Evolutionary conservation across 2,329 filamentous ascomycete genomes (phyloP).

Genomic region (Penicillium fuscoglaucum): DNA sequence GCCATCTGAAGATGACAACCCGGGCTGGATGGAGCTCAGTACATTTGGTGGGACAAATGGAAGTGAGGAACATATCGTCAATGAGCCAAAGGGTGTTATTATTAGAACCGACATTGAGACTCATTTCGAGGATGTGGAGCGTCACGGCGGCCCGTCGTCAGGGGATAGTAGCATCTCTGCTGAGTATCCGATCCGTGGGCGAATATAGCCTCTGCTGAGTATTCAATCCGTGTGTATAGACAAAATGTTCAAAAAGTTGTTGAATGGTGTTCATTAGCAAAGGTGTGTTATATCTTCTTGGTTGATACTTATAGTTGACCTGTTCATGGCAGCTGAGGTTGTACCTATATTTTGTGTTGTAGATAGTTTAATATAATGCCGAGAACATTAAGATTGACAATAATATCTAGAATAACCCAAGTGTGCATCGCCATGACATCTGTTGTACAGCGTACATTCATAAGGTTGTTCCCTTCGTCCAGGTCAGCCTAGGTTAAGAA

Average conservation of each 20-base stretch:
- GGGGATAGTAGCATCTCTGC: neutral
- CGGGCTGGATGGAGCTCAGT: constrained; percentile 8
- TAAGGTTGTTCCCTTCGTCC: neutral
- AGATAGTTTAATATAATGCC: neutral
- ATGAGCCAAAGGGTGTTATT: neutral
- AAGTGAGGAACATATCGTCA: constrained; percentile 10
- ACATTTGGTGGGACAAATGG: neutral
- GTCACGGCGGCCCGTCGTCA: neutral
- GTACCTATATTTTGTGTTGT: neutral
- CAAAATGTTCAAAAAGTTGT: neutral
- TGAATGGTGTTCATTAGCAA: neutral
- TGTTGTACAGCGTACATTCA: no score
- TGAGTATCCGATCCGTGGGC: neutral
- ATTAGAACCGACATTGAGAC: constrained; percentile 14
- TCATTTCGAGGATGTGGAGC: constrained; percentile 1
- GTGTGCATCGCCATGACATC: no score
- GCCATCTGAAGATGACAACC: neutral
- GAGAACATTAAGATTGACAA: no score
- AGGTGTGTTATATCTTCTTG: neutral
- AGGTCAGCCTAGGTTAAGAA: constrained; percentile 4
- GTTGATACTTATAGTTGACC: neutral
- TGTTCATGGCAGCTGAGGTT: neutral
- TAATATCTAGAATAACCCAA: neutral
- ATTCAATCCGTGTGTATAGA: neutral
- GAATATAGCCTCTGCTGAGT: neutral